Conservation (phyloP, 2,329 filamentous ascomycete genomes). For the Claviceps maximensis region DNA sequence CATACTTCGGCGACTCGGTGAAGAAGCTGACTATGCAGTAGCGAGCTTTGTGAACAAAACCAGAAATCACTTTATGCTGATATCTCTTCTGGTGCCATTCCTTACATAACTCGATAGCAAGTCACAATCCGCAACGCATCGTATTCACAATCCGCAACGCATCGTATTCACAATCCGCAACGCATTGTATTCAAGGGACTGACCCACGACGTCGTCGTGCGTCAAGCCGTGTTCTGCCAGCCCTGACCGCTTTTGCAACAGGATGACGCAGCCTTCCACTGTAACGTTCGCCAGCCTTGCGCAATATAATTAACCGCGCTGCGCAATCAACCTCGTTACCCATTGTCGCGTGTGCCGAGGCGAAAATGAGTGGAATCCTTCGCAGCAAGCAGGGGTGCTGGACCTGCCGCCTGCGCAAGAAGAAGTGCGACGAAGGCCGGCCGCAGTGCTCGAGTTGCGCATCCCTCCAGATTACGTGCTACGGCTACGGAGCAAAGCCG, state of each 20-base stretch:
- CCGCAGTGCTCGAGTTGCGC: constrained; percentile 14
- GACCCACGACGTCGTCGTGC: too few relatives aligned
- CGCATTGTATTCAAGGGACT: too few relatives aligned
- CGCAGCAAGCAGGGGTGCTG: constrained; percentile 15
- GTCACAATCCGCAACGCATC: too few relatives aligned
- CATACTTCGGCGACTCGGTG: neutral
- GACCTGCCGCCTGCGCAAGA: constrained; percentile 17
- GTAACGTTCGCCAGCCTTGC: neutral
- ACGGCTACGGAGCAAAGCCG: constrained; percentile 20
- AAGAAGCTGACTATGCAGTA: neutral
- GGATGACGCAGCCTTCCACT: neutral
- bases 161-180: too few relatives aligned
- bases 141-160: too few relatives aligned
- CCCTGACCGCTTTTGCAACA: neutral
- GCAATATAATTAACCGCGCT: neutral
- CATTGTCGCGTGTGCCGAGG: neutral
- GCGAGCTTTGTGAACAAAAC: neutral
- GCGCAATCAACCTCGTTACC: neutral
- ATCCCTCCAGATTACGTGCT: constrained; percentile 11
- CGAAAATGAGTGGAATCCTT: neutral
- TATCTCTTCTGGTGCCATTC: too few relatives aligned
- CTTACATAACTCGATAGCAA: too few relatives aligned
- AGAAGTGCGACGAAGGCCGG: constrained; percentile 15
- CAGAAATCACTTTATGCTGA: neutral
- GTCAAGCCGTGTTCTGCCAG: neutral